Conservation (phyloP, 2,329 filamentous ascomycete genomes). For the Drechslerella coelobrocha region DNA sequence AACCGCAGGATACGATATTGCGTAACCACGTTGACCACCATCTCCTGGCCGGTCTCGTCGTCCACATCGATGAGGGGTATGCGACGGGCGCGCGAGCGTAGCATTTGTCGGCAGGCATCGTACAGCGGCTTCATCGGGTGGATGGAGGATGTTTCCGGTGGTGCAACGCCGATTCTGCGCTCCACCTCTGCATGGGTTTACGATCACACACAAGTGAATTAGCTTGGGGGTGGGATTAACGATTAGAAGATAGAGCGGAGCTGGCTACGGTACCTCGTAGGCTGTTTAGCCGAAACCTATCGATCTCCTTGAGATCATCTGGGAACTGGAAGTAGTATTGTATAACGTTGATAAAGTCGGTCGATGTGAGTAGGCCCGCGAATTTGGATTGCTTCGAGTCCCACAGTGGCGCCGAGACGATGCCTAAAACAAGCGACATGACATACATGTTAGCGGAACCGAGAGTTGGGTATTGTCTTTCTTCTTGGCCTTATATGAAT, state of each 20-base stretch:
- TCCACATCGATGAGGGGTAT: constrained; percentile 94
- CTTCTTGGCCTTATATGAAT: background rate
- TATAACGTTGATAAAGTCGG: constrained; percentile 97
- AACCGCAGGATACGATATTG: constrained; percentile 99
- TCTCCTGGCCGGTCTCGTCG: constrained; percentile 88
- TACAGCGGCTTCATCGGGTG: constrained; percentile 89
- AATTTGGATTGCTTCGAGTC: constrained; percentile 92
- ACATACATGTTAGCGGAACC: constrained; percentile 50
- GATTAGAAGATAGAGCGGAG: too few relatives aligned
- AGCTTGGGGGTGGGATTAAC: background rate
- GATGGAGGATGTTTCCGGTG: constrained; percentile 94
- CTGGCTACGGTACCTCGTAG: constrained; percentile 85
- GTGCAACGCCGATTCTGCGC: constrained; percentile 85
- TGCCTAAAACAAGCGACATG: constrained; percentile 68
- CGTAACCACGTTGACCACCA: constrained; percentile 95
- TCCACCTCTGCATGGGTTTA: constrained; percentile 75
- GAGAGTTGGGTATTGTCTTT: background rate
- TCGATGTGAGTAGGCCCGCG: constrained; percentile 90
- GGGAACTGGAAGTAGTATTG: constrained; percentile 99
- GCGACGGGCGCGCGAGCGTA: constrained; percentile 87
- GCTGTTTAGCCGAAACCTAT: constrained; percentile 90
- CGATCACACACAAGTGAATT: constrained; percentile 7
- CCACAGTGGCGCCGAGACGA: constrained; percentile 96
- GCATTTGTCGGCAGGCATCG: constrained; percentile 92
- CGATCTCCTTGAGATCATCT: constrained; percentile 84